These are phyloP conservation scores for Apiospora hydei DNA, from an alignment of 2,329 filamentous ascomycete genomes.

Conservation along the genomic window DNA sequence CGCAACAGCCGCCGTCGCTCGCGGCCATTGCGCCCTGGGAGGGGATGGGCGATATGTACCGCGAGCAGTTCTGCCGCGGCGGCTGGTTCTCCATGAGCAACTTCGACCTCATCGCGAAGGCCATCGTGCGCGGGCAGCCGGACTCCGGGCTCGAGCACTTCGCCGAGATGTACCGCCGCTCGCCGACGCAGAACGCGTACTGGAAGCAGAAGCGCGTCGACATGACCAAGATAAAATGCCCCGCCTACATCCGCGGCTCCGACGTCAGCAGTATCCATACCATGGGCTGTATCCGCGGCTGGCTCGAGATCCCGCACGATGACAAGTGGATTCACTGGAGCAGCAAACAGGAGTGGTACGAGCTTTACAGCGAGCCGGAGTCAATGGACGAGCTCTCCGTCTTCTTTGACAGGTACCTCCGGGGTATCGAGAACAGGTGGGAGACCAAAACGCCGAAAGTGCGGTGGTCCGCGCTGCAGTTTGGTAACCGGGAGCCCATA, in stretches of 20 bases:
- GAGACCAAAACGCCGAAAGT: slow-evolving; percentile 52
- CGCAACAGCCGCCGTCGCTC: slow-evolving; percentile 49
- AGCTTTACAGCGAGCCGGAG: slow-evolving; percentile 46
- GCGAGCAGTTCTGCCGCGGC: slow-evolving; percentile 54
- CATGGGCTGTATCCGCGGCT: slow-evolving; percentile 47
- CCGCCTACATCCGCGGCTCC: slow-evolving; percentile 45
- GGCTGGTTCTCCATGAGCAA: slow-evolving; percentile 49
- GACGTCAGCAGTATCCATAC: slow-evolving; percentile 44
- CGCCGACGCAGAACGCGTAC: slow-evolving; percentile 43
- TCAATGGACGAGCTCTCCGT: slow-evolving; percentile 45
- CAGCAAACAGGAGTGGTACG: slow-evolving; percentile 53
- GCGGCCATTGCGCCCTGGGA: slow-evolving; percentile 55
- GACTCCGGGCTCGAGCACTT: slow-evolving; percentile 48
- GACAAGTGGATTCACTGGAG: slow-evolving; percentile 54
- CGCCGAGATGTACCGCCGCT: slow-evolving; percentile 49
- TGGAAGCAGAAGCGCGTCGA: slow-evolving; percentile 49
- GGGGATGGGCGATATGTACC: slow-evolving; percentile 53
- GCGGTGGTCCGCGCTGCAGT: slow-evolving; percentile 49
- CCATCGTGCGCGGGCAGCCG: slow-evolving; percentile 43
- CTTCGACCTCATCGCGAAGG: slow-evolving; percentile 50
- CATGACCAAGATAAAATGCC: slow-evolving; percentile 44
- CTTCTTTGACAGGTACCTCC: slow-evolving; percentile 57
- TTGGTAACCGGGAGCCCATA: slow-evolving; percentile 43
- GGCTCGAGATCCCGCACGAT: slow-evolving; percentile 44
- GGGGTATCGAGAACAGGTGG: slow-evolving; percentile 52